Evolutionary conservation across 371 early-diverging fungal genomes (phyloP).

Genomic region (Actinomortierella wolfii): DNA sequence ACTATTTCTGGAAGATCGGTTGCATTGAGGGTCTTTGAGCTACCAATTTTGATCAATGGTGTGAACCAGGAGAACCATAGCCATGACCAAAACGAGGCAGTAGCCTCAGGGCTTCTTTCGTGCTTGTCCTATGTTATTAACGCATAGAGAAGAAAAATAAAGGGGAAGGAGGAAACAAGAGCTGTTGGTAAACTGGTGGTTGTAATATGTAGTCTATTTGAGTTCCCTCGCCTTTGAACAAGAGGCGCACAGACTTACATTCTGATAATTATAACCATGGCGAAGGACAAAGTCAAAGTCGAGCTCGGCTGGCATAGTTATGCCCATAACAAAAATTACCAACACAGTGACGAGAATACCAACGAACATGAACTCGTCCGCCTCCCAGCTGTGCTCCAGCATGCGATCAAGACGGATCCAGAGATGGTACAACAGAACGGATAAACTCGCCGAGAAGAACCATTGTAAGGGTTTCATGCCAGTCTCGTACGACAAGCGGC

Average conservation of each 20-base stretch:
- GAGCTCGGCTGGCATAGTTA: conserved; percentile 43
- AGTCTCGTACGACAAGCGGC: conserved; percentile 15
- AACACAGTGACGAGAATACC: conserved; percentile 5
- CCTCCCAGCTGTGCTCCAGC: conserved; percentile 5
- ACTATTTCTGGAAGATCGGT: conserved; percentile 43
- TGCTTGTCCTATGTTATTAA: conserved; percentile 23
- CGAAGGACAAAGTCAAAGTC: conserved; percentile 42
- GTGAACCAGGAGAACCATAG: conserved; percentile 48
- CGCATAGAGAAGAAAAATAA: neutral
- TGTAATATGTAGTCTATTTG: neutral
- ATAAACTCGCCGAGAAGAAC: conserved; percentile 26
- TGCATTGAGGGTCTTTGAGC: conserved; percentile 32
- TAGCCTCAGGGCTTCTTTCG: conserved; percentile 33
- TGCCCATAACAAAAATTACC: conserved; percentile 12
- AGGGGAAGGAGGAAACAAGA: neutral
- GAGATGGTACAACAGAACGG: conserved; percentile 16
- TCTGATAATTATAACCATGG: conserved; percentile 34
- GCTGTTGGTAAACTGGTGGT: neutral
- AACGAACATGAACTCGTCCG: conserved; percentile 22
- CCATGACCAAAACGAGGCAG: conserved; percentile 40
- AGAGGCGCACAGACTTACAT: conserved; percentile 23
- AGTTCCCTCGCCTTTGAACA: neutral
- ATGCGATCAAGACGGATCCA: conserved; percentile 27
- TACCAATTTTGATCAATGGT: conserved; percentile 33
- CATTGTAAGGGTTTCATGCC: conserved; percentile 40